Evolutionary conservation across 1,139 yeast genomes (phyloP).

Genomic region (Candida pseudoviswanathii): DNA sequence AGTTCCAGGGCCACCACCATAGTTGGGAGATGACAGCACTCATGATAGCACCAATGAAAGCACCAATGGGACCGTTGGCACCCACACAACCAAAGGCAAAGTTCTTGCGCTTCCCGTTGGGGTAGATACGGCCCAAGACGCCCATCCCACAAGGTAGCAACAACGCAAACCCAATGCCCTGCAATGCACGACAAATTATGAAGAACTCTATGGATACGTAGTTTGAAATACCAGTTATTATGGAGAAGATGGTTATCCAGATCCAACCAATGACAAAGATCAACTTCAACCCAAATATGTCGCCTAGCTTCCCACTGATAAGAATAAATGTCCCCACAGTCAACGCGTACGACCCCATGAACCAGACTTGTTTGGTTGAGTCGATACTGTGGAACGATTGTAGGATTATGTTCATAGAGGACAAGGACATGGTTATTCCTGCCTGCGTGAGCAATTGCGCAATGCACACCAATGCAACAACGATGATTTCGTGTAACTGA

Average conservation of each 20-base stretch:
- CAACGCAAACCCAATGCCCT: slow-evolving; percentile 57
- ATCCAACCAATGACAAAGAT: slow-evolving; percentile 46
- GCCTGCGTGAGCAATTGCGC: slow-evolving; percentile 45
- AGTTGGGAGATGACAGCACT: slow-evolving; percentile 48
- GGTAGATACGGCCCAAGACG: slow-evolving; percentile 42
- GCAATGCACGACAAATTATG: slow-evolving; percentile 54
- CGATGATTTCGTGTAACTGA: slow-evolving; percentile 28
- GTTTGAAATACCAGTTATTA: slow-evolving; percentile 51
- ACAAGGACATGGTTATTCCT: slow-evolving; percentile 40
- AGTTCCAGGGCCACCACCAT: slow-evolving; percentile 57
- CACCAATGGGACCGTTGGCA: slow-evolving; percentile 59
- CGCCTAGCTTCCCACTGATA: slow-evolving; percentile 55
- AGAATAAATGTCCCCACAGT: slow-evolving; percentile 57
- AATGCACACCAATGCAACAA: slow-evolving; percentile 36
- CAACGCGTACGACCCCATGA: slow-evolving; percentile 58
- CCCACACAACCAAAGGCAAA: slow-evolving; percentile 54
- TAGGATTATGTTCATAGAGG: slow-evolving; percentile 41
- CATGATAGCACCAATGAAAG: slow-evolving; percentile 50
- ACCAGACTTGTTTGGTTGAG: slow-evolving; percentile 47
- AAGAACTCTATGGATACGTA: slow-evolving; percentile 48
- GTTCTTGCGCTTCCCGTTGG: slow-evolving; percentile 50
- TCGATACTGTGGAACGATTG: slow-evolving; percentile 27
- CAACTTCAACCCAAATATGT: slow-evolving; percentile 51
- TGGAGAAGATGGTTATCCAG: slow-evolving; percentile 46
- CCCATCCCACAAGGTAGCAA: slow-evolving; percentile 57